These are phyloP conservation scores for Ogataea hybrid DNA, from an alignment of 1,139 yeast genomes.

Conservation along the genomic window DNA sequence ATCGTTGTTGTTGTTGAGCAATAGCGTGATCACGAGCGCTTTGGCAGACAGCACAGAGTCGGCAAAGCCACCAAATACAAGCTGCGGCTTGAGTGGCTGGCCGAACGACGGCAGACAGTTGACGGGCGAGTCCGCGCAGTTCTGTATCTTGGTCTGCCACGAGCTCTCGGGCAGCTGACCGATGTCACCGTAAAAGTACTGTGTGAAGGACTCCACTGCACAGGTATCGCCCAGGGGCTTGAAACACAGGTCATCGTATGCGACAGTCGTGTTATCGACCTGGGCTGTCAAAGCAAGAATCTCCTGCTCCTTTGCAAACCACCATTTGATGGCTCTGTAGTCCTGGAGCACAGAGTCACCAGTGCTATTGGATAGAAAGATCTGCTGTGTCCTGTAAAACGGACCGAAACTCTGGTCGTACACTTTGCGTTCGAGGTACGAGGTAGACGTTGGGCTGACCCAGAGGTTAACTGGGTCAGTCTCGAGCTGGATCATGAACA, in stretches of 20 bases:
- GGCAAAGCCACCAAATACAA: conserved; percentile 60
- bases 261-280: neutral
- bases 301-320: conserved; percentile 73
- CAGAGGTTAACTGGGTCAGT: conserved; percentile 79
- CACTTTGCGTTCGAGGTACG: conserved; percentile 62
- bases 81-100: conserved; percentile 75
- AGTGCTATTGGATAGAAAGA: conserved; percentile 69
- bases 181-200: conserved; percentile 74
- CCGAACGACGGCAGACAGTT: conserved; percentile 88
- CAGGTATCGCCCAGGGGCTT: conserved; percentile 81
- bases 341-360: conserved; percentile 51
- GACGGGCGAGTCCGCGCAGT: conserved; percentile 83
- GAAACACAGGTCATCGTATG: conserved; percentile 72
- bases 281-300: conserved; percentile 36
- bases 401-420: conserved; percentile 88
- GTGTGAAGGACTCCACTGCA: conserved; percentile 87
- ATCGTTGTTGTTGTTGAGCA: conserved; percentile 51
- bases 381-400: conserved; percentile 85
- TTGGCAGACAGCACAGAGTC: conserved; percentile 52
- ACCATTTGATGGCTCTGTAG: conserved; percentile 78
- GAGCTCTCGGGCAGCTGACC: conserved; percentile 43
- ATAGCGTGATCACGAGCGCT: conserved; percentile 75
- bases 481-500: conserved; percentile 58
- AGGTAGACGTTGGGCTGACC: conserved; percentile 83
- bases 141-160: conserved; percentile 55